Evolutionary conservation across 2,329 filamentous ascomycete species (phyloP).

Genomic region (Aspergillus bombycis): DNA sequence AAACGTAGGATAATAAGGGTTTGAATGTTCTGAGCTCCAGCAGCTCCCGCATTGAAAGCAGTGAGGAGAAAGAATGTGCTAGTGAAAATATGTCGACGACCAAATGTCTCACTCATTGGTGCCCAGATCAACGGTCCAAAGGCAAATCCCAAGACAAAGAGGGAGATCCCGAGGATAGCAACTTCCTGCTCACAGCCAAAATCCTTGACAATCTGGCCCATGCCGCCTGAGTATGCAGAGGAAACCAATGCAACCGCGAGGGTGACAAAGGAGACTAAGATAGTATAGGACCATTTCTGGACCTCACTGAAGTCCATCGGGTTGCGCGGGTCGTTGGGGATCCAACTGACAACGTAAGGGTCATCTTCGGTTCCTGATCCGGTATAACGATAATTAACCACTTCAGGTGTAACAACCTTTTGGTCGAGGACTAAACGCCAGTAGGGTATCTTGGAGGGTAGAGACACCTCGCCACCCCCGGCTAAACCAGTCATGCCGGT

Average conservation of each 20-base stretch:
- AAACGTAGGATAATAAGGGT: slow-evolving; percentile 67
- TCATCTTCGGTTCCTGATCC: slow-evolving; percentile 44
- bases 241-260: slow-evolving; percentile 45
- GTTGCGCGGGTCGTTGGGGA: slow-evolving; percentile 44
- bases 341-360: slow-evolving; percentile 44
- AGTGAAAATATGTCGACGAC: slow-evolving; percentile 36
- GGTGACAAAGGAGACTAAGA: slow-evolving; percentile 40
- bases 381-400: slow-evolving; percentile 30
- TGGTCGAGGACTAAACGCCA: slow-evolving; percentile 36
- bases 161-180: slow-evolving; percentile 43
- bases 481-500: slow-evolving; percentile 2
- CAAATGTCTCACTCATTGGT: slow-evolving; percentile 38
- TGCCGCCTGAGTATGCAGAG: slow-evolving; percentile 43
- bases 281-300: slow-evolving; percentile 44
- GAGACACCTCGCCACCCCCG: slow-evolving; percentile 14
- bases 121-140: slow-evolving; percentile 49
- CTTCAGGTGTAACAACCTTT: slow-evolving; percentile 34
- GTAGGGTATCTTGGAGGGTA: slow-evolving; percentile 31
- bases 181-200: slow-evolving; percentile 40
- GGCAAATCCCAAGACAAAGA: slow-evolving; percentile 50
- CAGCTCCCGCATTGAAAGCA: slow-evolving; percentile 63
- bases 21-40: slow-evolving; percentile 59
- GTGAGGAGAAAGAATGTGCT: slow-evolving; percentile 47
- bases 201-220: slow-evolving; percentile 32
- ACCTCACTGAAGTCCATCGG: slow-evolving; percentile 39